Base-by-base conservation (phyloP, 2,329 filamentous ascomycete genomes). In the Scedosporium apiospermum region DNA sequence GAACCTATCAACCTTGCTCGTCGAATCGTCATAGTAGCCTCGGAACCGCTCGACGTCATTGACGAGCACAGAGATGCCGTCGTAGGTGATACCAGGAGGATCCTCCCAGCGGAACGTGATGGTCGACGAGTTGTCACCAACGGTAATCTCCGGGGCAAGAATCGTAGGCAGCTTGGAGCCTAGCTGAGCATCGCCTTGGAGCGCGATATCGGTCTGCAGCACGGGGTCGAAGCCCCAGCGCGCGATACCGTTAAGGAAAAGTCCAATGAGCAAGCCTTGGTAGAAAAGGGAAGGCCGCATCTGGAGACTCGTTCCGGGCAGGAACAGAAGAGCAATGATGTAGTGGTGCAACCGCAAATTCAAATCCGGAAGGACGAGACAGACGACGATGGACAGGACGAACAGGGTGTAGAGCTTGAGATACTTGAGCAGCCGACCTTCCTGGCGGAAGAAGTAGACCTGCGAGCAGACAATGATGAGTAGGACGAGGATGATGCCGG, bases 291-390 rank as follows among this genome's bases (percentile, higher is more conserved):
- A 88, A 0, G 91, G 89, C 0, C 95, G 85, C 5, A 90, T 98
- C 67, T 96, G 93, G 73, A 98, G 86, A 61, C 86, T 87, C 0
- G 95, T 98, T 0, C 93, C 95, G 0, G 93, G 91, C 4, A 98
- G 82, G 0, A 99, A 82, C 0, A 98, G 79, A 14, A 99, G 82
- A 1, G 88, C 92, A 4, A 98, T 80, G 66, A 98, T 90, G 72
- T 98, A 99, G 73, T 99, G 95, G 71, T 99, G 95, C 63, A 99
- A 92, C 41, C 95, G 87, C 59, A 99, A 81, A 65, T 87, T 89
- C 60, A 96, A 84, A 6, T 86, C 84, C 0, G 93, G 93, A 5
- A 96, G 75, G 1, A 83, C 77, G 12, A 96, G 79, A 41, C 89
- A 82, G 59, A 92, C 76, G 34, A 95, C 70, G 42, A 98, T 84